Conservation (phyloP, 2,329 filamentous ascomycete species). For the Cladorrhinum sp. region DNA sequence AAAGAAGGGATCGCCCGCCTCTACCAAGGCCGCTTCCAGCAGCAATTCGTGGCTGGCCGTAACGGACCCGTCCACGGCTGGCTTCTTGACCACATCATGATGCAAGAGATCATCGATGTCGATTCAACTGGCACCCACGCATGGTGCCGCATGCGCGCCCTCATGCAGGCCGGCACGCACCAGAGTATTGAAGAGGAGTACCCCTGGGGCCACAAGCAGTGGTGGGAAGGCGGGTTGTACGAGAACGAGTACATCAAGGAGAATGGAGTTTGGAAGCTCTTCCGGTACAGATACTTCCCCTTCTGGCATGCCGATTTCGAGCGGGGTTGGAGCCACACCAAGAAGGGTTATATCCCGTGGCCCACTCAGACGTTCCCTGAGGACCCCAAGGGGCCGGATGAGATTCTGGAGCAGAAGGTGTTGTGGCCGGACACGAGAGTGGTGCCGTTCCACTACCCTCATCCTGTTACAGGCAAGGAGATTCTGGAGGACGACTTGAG, state of each 20-base stretch:
- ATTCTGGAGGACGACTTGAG: slow-evolving; percentile 46
- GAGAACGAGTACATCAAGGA: slow-evolving; percentile 60
- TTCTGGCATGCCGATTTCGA: slow-evolving; percentile 56
- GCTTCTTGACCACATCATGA: slow-evolving; percentile 55
- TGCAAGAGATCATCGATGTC: slow-evolving; percentile 55
- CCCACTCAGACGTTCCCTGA: slow-evolving; percentile 47
- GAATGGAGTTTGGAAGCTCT: slow-evolving; percentile 52
- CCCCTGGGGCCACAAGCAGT: slow-evolving; percentile 51
- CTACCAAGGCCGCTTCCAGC: slow-evolving; percentile 51
- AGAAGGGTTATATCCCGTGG: slow-evolving; percentile 52
- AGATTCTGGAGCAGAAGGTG: slow-evolving; percentile 52
- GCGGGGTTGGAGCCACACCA: slow-evolving; percentile 52
- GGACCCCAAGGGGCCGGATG: slow-evolving; percentile 49
- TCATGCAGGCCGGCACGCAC: slow-evolving; percentile 56
- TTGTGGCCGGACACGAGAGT: slow-evolving; percentile 56
- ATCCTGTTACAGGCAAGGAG: slow-evolving; percentile 47
- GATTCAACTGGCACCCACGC: slow-evolving; percentile 45
- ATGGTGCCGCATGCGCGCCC: slow-evolving; percentile 49
- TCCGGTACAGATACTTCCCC: slow-evolving; percentile 53
- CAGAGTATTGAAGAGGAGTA: slow-evolving; percentile 47
- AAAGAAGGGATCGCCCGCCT: slow-evolving; percentile 51
- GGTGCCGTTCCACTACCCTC: slow-evolving; percentile 51
- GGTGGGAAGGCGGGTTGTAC: slow-evolving; percentile 58
- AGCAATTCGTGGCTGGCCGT: slow-evolving; percentile 49
- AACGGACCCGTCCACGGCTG: slow-evolving; percentile 56